Conservation (phyloP, 139 green algal genomes). For the Dunaliella primolecta region DNA sequence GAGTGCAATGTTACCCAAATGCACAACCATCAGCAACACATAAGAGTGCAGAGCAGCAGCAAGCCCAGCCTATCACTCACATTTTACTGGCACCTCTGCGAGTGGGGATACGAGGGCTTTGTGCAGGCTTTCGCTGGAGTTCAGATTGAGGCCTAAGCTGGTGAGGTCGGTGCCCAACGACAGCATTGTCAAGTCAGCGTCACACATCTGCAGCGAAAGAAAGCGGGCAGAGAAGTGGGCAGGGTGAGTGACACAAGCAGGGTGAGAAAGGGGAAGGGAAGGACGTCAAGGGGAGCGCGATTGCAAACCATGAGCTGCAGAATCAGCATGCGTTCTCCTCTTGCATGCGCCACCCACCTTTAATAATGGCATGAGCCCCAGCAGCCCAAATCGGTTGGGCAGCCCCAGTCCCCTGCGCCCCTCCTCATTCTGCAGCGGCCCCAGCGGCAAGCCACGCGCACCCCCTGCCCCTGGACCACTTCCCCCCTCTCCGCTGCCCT, state of each 20-base stretch:
- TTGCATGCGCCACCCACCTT: not conserved
- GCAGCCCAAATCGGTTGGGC: no score
- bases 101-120: constrained; percentile 78
- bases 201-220: constrained; percentile 88
- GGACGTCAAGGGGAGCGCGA: not conserved
- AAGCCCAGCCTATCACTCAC: constrained; percentile 1
- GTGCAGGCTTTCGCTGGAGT: constrained; percentile 46
- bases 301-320: not conserved
- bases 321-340: not conserved
- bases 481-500: no score
- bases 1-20: not conserved
- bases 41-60: not conserved
- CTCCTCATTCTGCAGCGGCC: no score
- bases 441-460: no score
- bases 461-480: no score
- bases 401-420: no score
- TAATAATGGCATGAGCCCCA: not conserved
- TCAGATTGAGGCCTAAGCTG: constrained; percentile 92
- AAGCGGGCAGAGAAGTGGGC: constrained; percentile 92
- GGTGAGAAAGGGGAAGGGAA: not conserved
- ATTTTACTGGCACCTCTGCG: constrained; percentile 64
- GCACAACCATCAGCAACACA: not conserved
- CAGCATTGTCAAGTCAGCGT: constrained; percentile 92
- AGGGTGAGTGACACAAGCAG: constrained; percentile 45
- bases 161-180: constrained; percentile 95